Evolutionary conservation across 1,284 basidiomycete genomes (phyloP).

Genomic region (Tranzscheliella williamsii): DNA sequence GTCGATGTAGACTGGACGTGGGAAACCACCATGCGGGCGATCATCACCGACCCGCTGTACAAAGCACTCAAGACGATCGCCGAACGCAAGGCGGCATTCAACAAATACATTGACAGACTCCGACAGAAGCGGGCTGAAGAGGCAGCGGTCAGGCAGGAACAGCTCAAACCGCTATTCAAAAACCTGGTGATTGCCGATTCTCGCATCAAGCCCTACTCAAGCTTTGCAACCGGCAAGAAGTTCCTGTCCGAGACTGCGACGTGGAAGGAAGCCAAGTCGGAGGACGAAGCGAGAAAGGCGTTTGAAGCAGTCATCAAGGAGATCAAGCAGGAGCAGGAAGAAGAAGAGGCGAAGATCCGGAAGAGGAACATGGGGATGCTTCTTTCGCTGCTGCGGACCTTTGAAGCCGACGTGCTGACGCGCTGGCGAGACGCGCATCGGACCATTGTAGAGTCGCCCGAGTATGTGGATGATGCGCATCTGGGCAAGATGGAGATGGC

Average conservation of each 20-base stretch:
- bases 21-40: conserved; percentile 96
- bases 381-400: conserved; percentile 49
- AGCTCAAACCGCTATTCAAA: conserved; percentile 39
- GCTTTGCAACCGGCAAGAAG: conserved; percentile 46
- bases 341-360: conserved; percentile 19
- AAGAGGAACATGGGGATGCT: conserved; percentile 50
- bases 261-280: conserved; percentile 30
- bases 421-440: conserved; percentile 58
- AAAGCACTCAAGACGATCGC: conserved; percentile 89
- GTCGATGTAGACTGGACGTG: conserved; percentile 92
- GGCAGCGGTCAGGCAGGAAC: conserved; percentile 19
- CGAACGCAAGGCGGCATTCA: conserved; percentile 84
- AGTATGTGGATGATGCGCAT: conserved; percentile 43
- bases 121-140: conserved; percentile 40
- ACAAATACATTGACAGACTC: conserved; percentile 60
- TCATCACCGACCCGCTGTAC: conserved; percentile 96
- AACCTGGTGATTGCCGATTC: conserved; percentile 12
- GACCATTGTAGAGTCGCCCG: conserved; percentile 49
- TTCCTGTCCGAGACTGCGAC: conserved; percentile 4
- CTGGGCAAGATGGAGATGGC: conserved; percentile 38
- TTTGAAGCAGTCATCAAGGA: conserved; percentile 41
- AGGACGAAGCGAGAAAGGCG: conserved; percentile 38
- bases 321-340: conserved; percentile 30
- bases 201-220: conserved; percentile 46
- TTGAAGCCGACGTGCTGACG: conserved; percentile 54